Base-by-base conservation (phyloP, 768 basidiomycete species). In the Nevesoporus exiguus region DNA sequence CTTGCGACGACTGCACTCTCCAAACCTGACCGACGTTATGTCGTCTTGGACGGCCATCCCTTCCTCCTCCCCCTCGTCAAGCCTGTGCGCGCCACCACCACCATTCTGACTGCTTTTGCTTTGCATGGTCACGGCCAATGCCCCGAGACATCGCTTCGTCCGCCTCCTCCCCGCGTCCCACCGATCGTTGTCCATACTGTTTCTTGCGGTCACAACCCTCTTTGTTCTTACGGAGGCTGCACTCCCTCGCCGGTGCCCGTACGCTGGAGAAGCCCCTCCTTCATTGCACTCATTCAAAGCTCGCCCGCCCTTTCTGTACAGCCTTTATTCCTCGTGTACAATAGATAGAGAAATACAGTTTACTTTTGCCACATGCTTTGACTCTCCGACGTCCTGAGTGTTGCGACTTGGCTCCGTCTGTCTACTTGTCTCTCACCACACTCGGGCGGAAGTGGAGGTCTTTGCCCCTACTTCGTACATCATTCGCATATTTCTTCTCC, bases 361-460 rank as follows among this genome's bases (percentile, higher is more conserved):
- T 71, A 66, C 62, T 71, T 70, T 70, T 69, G 73, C 70, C 71
- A 74, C 71, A 71, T 67, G 68, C 74, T 71, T 80, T 80, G 76
- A 80, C 78, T 80, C 78, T 80, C 79, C 78, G 78, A 79, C 78
- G 63, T 66, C 69, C 59, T 61, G 61, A 68, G 58, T 60, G 64
- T 63, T 66, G 62, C 63, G 62, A 71, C 69, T 68, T 71, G 61
- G 64, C 67, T 64, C 59, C 46, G 34, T 62, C 51, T 45, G 55
- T 53, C 49, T 59, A 43, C 59, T 52, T 17, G 45, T 53, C 55
- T 54, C 49, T 55, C 58, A 69, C 63, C 63, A 59, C 59, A 61
- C 54, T 22, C 49, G 46, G 49, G 59, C 46, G 61, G 51, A 57
- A 47, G 54, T 59, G 47, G 52, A 54, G 47, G 49, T 53, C 46